phyloP scores from a whole-genome alignment of 2,329 filamentous ascomycete species.

The Coniochaeta hoffmannii region DNA sequence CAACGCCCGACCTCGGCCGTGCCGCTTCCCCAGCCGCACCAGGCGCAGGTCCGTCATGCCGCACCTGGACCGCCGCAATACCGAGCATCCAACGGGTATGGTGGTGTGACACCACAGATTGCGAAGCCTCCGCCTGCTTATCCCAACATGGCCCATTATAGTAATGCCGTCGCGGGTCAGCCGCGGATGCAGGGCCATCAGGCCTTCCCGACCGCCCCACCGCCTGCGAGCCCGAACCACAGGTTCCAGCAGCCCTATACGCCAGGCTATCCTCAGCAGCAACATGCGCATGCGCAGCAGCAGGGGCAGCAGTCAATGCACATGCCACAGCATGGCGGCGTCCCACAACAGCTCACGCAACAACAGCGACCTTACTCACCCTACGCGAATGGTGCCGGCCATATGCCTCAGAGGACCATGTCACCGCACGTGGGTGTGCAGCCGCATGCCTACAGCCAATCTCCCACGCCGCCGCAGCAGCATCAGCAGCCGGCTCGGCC shows the following conservation, averaged over 20 bases:
- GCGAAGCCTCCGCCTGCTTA: constrained; percentile 46
- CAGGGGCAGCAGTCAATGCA: constrained; percentile 8
- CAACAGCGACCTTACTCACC: constrained; percentile 22
- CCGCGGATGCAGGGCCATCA: constrained; percentile 33
- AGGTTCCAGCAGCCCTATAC: constrained; percentile 26
- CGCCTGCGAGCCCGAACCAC: constrained; percentile 32
- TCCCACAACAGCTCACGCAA: constrained; percentile 15
- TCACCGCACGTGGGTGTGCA: constrained; percentile 32
- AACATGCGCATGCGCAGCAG: not conserved
- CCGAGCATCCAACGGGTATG: constrained; percentile 40
- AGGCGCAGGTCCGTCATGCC: constrained; percentile 25
- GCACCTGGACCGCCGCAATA: constrained; percentile 37
- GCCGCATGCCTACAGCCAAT: constrained; percentile 31
- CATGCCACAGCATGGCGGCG: not conserved
- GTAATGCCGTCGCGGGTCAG: constrained; percentile 26
- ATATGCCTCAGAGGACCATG: constrained; percentile 32
- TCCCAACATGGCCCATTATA: constrained; percentile 40
- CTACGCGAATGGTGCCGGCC: constrained; percentile 35
- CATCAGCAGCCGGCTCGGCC: constrained; percentile 18
- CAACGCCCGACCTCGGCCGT: constrained; percentile 30
- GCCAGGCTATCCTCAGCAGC: constrained; percentile 17
- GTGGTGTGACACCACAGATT: constrained; percentile 38
- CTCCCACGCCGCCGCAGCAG: constrained; percentile 23
- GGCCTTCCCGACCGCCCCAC: constrained; percentile 30
- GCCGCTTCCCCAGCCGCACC: constrained; percentile 29